A percentile compares a stretch with the other conserved stretches of the same genome.
Evolutionary conservation across 1,284 basidiomycete species (phyloP).

Genomic region (Malassezia sp.): DNA sequence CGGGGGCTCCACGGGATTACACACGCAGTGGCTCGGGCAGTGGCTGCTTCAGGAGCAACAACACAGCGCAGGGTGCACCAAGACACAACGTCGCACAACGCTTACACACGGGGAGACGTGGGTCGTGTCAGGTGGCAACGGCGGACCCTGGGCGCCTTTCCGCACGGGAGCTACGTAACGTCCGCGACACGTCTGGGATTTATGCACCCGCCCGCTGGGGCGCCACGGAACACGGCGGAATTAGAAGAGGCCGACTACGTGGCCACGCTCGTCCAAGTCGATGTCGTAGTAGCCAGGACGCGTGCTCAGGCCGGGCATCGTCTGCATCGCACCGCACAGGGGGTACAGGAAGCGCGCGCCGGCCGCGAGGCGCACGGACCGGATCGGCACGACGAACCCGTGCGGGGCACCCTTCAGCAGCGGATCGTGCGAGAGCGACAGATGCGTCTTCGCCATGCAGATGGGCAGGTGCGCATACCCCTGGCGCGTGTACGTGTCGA

Average conservation of each 20-base stretch:
- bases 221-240: background rate
- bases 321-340: slow-evolving; percentile 58
- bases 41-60: no score
- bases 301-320: slow-evolving; percentile 91
- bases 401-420: slow-evolving; percentile 33
- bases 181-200: no score
- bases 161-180: no score
- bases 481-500: slow-evolving; percentile 83
- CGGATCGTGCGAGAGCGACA: slow-evolving; percentile 37
- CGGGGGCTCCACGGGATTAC: no score
- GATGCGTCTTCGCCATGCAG: slow-evolving; percentile 95
- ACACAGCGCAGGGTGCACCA: no score
- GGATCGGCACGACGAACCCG: slow-evolving; percentile 78
- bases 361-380: slow-evolving; percentile 74
- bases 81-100: no score
- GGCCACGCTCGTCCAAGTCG: slow-evolving; percentile 44
- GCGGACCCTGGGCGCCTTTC: no score
- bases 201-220: background rate
- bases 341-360: slow-evolving; percentile 95
- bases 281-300: slow-evolving; percentile 58
- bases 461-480: slow-evolving; percentile 61
- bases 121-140: no score
- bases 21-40: no score
- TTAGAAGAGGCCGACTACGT: slow-evolving; percentile 47
- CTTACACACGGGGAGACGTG: no score